These are phyloP conservation scores for Beauveria medogensis DNA, from an alignment of 2,329 filamentous ascomycete genomes.

Conservation along the genomic window DNA sequence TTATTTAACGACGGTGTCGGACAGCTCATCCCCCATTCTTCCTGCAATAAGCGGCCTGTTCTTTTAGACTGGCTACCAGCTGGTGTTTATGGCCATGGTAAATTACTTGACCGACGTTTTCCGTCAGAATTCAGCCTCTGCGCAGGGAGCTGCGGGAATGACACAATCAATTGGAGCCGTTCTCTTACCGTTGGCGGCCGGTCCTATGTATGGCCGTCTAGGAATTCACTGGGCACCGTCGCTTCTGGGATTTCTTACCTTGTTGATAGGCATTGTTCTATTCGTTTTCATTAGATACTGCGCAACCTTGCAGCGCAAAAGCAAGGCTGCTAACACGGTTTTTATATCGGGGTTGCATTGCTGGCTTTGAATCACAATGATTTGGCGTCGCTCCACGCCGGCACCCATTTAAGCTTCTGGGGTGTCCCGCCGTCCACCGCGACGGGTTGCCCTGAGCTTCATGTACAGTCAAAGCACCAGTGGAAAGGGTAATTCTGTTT, in stretches of 20 bases:
- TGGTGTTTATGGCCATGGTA: conserved; percentile 28
- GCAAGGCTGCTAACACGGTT: neutral
- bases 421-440: too few relatives aligned
- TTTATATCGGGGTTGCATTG: neutral
- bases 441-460: too few relatives aligned
- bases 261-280: conserved; percentile 11
- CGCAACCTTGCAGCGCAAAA: neutral
- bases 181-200: conserved; percentile 24
- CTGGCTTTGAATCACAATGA: too few relatives aligned
- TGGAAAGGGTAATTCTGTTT: too few relatives aligned
- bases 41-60: conserved; percentile 35
- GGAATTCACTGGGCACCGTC: conserved; percentile 29
- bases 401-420: too few relatives aligned
- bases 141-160: conserved; percentile 25
- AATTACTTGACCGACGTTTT: conserved; percentile 28
- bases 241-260: conserved; percentile 23
- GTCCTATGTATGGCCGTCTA: conserved; percentile 23
- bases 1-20: conserved; percentile 47
- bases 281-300: conserved; percentile 7
- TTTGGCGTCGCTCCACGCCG: too few relatives aligned
- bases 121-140: conserved; percentile 25
- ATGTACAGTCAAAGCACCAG: too few relatives aligned
- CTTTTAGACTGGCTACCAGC: conserved; percentile 29
- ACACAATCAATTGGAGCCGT: conserved; percentile 26
- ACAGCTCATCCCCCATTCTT: conserved; percentile 22